These are phyloP conservation scores for Amphicarpaea edgeworthii DNA, from an alignment of 306 rosid species.

Conservation along the genomic window DNA sequence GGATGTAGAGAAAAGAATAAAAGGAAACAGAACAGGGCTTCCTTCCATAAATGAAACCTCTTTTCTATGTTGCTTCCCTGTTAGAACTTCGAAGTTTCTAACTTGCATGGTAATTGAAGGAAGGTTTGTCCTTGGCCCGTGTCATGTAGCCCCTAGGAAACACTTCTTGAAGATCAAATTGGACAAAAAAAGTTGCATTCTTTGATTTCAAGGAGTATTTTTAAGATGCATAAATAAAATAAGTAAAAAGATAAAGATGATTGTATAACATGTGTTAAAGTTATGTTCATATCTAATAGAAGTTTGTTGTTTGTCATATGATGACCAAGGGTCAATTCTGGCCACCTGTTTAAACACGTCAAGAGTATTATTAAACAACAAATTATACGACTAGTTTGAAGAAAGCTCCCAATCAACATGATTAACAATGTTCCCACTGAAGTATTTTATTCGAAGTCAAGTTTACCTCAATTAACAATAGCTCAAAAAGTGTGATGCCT, in stretches of 20 bases:
- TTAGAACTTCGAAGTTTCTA: not conserved
- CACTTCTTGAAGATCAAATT: not conserved
- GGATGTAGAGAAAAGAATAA: not conserved
- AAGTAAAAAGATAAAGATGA: not conserved
- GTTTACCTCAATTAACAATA: constrained; percentile 4
- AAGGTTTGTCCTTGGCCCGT: not conserved
- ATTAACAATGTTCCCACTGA: constrained; percentile 16
- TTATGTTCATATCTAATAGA: not conserved
- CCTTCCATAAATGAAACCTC: not conserved
- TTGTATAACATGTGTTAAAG: not conserved
- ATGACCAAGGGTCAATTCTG: constrained; percentile 28
- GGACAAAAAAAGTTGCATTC: not conserved
- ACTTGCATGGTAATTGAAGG: not conserved
- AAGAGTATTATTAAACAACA: not conserved
- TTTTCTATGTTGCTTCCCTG: not conserved
- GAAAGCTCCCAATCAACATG: not conserved
- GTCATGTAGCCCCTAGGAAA: not conserved
- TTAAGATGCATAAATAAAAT: not conserved
- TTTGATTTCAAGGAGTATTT: not conserved
- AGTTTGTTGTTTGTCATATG: not conserved
- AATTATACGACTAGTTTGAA: not conserved
- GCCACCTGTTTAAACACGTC: constrained; percentile 6
- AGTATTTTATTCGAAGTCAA: constrained; percentile 28
- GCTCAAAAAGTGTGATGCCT: not conserved
- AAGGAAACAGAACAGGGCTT: not conserved